Percentiles rank a stretch among this genome's conserved stretches.
phyloP scores from a whole-genome alignment of 306 rosid genomes.

The Vigna mungo region DNA sequence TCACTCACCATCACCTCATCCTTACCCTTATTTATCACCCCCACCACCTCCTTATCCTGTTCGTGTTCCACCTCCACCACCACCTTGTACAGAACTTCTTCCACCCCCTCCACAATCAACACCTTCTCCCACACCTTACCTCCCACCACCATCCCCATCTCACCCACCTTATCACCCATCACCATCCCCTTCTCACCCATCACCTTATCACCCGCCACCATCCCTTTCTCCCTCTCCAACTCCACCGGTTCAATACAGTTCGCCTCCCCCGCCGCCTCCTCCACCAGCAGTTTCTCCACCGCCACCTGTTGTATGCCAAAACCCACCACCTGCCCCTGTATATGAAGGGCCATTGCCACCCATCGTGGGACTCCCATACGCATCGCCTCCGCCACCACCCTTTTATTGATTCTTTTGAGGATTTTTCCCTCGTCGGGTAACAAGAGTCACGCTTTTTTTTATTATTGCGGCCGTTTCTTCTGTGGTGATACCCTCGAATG shows the following conservation, averaged over 20 bases:
- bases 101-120: constrained; percentile 45
- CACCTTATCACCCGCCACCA: constrained; percentile 24
- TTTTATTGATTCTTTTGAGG: constrained; percentile 85
- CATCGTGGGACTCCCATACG: constrained; percentile 71
- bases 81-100: constrained; percentile 68
- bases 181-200: background rate
- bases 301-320: constrained; percentile 48
- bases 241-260: constrained; percentile 43
- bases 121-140: constrained; percentile 42
- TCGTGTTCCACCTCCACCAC: constrained; percentile 46
- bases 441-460: constrained; percentile 26
- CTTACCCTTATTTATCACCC: constrained; percentile 54
- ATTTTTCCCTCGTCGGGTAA: constrained; percentile 47
- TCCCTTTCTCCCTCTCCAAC: constrained; percentile 43
- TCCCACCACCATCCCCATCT: constrained; percentile 47
- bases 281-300: constrained; percentile 51
- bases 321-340: constrained; percentile 82
- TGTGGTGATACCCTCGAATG: constrained; percentile 22
- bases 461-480: constrained; percentile 47
- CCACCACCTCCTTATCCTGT: constrained; percentile 51
- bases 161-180: constrained; percentile 15
- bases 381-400: constrained; percentile 98
- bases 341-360: constrained; percentile 98
- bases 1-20: constrained; percentile 60
- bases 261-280: constrained; percentile 49